Base-by-base conservation (phyloP, 495 filamentous ascomycete genomes). In the Penicillium verhagenii region DNA sequence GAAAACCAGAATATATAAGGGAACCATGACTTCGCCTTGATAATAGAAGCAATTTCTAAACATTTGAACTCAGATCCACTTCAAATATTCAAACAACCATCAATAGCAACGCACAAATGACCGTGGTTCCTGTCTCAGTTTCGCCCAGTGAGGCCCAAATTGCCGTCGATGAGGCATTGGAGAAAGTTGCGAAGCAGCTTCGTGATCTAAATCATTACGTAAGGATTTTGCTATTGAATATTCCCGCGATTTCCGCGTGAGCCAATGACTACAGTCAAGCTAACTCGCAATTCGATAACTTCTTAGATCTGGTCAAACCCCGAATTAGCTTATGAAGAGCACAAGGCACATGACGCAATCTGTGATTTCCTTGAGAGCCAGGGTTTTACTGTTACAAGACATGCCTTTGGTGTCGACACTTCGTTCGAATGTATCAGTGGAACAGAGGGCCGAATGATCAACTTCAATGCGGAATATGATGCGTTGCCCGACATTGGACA, bases 401-500 rank as follows among this genome's bases (percentile, higher is more conserved):
- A 83, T 69, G 71, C 74, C 0, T 78, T 71, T 49, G 73, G 71
- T 3, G 43, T 78, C 0, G 53, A 64, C 8, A 78, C 75, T 10
- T 67, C 71, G 0, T 78, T 77, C 40, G 71, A 75, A 49, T 71
- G 64, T 6, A 29, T 54, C 21, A 71, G 66, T 44, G 72, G 74
- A 14, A 67, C 65, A 11, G 70, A 70, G 0, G 72, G 78, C 0
- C 73, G 73, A 0, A 47, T 72, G 43, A 62, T 77, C 54, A 76
- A 73, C 42, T 75, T 76, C 68, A 76, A 76, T 45, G 75, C 73
- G 0, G 75, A 79, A 63, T 77, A 77, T 38, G 82, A 85, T 56
- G 81, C 82, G 0, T 68, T 85, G 16, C 83, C 82, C 0, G 73
- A 60, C 4, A 80, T 88, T 33, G 86, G 83, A 29, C 86, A 89